Percentiles rank a stretch among this genome's conserved stretches.
Conservation (phyloP, 1,139 yeast species). For the Suhomyces taliae region DNA sequence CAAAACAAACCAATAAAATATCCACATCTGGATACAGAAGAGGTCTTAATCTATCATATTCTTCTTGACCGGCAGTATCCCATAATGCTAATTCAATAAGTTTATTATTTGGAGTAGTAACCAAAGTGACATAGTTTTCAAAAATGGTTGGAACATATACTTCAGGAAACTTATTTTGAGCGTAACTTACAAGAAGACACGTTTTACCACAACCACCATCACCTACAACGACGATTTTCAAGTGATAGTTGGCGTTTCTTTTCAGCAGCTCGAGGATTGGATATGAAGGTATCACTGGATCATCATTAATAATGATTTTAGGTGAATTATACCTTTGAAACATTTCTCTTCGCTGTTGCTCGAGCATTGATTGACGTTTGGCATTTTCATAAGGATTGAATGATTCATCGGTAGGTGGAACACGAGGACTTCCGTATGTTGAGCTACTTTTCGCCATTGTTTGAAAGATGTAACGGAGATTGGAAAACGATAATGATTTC, state of each 20-base stretch:
- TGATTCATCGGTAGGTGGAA: constrained; percentile 9
- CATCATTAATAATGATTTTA: constrained; percentile 36
- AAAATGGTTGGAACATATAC: constrained; percentile 87
- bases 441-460: constrained; percentile 10
- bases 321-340: constrained; percentile 23
- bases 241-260: constrained; percentile 39
- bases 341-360: constrained; percentile 22
- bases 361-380: constrained; percentile 24
- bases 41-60: constrained; percentile 81
- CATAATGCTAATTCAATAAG: constrained; percentile 74
- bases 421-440: constrained; percentile 6
- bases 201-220: constrained; percentile 97
- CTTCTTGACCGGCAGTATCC: constrained; percentile 97
- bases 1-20: constrained; percentile 70
- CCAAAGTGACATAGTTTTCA: constrained; percentile 76
- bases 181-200: constrained; percentile 76
- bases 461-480: background rate
- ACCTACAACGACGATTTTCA: constrained; percentile 84
- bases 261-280: constrained; percentile 31
- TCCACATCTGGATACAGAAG: constrained; percentile 83
- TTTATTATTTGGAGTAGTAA: constrained; percentile 54
- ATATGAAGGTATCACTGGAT: constrained; percentile 41
- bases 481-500: background rate
- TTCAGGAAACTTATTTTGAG: constrained; percentile 74
- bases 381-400: constrained; percentile 32